A percentile compares a stretch with the other conserved stretches of the same genome.
Conservation (phyloP, 2,329 filamentous ascomycete genomes). For the Lecanoromycetidae sp. region DNA sequence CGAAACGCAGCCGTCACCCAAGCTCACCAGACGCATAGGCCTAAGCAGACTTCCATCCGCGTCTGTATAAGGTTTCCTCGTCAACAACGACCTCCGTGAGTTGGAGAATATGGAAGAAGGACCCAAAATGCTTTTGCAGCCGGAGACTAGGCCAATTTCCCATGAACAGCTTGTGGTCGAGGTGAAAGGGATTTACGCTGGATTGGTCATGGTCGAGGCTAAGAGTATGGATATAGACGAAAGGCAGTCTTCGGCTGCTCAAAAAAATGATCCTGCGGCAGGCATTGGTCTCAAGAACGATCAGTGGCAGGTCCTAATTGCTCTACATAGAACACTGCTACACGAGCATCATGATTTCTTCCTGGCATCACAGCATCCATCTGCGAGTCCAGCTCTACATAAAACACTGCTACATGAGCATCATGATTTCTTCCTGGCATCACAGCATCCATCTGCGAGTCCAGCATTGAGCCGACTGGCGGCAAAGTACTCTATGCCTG, state of each 20-base stretch:
- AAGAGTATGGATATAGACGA: conserved; percentile 78
- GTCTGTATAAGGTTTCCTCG: too few relatives aligned
- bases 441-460: conserved; percentile 70
- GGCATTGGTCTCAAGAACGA: conserved; percentile 40
- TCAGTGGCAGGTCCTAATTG: conserved; percentile 76
- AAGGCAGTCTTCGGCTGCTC: conserved; percentile 42
- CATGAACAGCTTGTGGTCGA: conserved; percentile 70
- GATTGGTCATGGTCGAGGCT: conserved; percentile 71
- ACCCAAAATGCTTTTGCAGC: conserved; percentile 40
- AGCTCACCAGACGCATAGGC: too few relatives aligned
- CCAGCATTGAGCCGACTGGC: conserved; percentile 56
- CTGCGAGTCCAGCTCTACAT: conserved; percentile 44
- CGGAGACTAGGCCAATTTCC: conserved; percentile 55
- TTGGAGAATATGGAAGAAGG: too few relatives aligned
- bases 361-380: too few relatives aligned
- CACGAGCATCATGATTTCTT: neutral
- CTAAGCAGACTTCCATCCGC: too few relatives aligned
- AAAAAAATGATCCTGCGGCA: conserved; percentile 36
- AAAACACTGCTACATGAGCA: conserved; percentile 70
- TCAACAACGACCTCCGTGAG: too few relatives aligned
- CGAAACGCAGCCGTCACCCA: too few relatives aligned
- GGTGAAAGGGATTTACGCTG: conserved; percentile 72
- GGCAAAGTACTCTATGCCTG: conserved; percentile 79
- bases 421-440: conserved; percentile 75
- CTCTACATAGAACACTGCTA: conserved; percentile 48